These are phyloP conservation scores for Pinus tabuliformis DNA, from an alignment of 75 land plant species.

Conservation along the genomic window DNA sequence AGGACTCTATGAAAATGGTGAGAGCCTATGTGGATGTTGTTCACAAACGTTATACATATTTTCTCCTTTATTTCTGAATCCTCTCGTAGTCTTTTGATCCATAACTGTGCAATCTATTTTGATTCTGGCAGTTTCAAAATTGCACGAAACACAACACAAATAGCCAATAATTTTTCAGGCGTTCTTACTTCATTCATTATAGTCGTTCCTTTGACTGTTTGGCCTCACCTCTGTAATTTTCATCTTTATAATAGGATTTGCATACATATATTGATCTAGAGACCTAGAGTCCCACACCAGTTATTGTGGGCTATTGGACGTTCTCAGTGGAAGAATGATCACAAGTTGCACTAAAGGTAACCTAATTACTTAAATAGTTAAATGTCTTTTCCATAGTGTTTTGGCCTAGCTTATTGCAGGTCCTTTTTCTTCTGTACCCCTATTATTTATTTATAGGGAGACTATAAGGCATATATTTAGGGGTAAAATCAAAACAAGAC, in stretches of 20 bases:
- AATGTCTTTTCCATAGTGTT: neutral
- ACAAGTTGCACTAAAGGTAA: neutral
- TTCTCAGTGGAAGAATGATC: neutral
- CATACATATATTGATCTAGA: neutral
- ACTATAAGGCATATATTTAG: neutral
- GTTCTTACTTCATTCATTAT: too few species aligned
- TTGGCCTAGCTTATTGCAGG: neutral
- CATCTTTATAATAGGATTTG: neutral
- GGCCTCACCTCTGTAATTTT: neutral
- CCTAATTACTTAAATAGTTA: neutral
- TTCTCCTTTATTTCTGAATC: neutral
- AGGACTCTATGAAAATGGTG: conserved; percentile 11
- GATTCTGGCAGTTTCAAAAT: too few species aligned
- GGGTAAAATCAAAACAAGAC: neutral
- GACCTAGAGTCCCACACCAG: neutral
- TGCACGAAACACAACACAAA: too few species aligned
- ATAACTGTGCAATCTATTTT: too few species aligned
- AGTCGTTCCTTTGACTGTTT: neutral
- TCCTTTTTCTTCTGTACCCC: neutral
- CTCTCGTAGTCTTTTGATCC: too few species aligned
- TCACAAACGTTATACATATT: neutral
- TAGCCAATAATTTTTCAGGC: too few species aligned
- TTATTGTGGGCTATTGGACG: neutral
- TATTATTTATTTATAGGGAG: too few species aligned
- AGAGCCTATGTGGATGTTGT: neutral